These are phyloP conservation scores for Peltaster fructicola DNA, from an alignment of 2,329 filamentous ascomycete genomes.

Conservation along the genomic window DNA sequence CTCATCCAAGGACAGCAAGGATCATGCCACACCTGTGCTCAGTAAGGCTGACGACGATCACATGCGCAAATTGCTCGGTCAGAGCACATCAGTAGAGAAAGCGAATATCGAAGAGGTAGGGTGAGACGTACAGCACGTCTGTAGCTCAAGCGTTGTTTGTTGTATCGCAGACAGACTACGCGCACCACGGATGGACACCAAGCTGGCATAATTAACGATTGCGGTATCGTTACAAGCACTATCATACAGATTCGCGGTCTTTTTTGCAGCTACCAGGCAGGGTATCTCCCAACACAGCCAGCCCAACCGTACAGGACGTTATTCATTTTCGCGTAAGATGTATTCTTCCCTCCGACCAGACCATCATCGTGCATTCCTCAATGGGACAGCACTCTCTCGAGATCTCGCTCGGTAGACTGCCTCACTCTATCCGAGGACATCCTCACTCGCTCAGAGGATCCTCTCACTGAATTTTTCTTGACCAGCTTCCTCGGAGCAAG, in stretches of 20 bases:
- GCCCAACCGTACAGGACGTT: too few species aligned
- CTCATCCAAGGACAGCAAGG: constrained; percentile 3
- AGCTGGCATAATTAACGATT: not conserved
- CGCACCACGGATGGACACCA: not conserved
- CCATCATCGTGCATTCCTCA: too few species aligned
- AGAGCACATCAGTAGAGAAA: constrained; percentile 2
- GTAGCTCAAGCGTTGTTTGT: too few species aligned
- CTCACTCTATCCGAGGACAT: too few species aligned
- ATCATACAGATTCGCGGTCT: not conserved
- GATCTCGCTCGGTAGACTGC: too few species aligned
- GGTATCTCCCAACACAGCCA: not conserved
- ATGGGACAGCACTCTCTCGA: too few species aligned
- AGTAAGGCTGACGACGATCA: constrained; percentile 7
- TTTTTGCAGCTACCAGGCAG: not conserved
- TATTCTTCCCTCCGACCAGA: too few species aligned
- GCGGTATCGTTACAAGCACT: not conserved
- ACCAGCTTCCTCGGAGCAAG: constrained; percentile 3
- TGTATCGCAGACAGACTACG: too few species aligned
- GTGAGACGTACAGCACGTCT: too few species aligned
- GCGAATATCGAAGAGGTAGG: constrained; percentile 3
- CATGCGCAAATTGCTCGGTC: constrained; percentile 11
- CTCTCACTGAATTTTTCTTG: not conserved
- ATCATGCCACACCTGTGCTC: constrained; percentile 1
- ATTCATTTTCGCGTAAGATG: too few species aligned
- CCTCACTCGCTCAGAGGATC: too few species aligned